These are phyloP conservation scores for Calonectria leucothoes DNA, from an alignment of 2,329 filamentous ascomycete species.

Conservation along the genomic window DNA sequence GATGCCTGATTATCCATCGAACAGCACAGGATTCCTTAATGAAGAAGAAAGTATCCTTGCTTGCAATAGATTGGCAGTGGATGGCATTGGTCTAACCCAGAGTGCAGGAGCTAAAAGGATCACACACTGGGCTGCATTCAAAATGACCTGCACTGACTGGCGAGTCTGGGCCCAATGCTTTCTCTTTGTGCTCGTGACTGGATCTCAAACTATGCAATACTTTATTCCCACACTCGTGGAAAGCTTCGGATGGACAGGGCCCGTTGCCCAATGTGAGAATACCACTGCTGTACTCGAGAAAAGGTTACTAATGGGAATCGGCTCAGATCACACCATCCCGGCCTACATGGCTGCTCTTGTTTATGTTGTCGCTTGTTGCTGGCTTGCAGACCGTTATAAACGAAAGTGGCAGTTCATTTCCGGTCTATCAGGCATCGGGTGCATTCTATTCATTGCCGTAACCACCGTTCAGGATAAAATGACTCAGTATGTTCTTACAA, in stretches of 20 bases:
- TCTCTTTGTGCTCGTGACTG: neutral
- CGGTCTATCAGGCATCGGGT: neutral
- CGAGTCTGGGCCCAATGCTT: neutral
- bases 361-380: neutral
- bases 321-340: neutral
- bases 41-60: neutral
- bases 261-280: neutral
- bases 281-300: no score
- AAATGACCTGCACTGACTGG: neutral
- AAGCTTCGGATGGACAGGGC: neutral
- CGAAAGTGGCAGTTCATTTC: neutral
- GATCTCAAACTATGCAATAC: neutral
- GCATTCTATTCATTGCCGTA: neutral
- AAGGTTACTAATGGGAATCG: neutral
- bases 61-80: neutral
- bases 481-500: neutral
- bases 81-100: neutral
- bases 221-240: neutral
- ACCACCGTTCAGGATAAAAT: neutral
- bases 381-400: neutral
- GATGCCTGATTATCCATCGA: neutral
- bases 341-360: neutral
- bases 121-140: neutral
- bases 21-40: neutral
- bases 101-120: neutral